A percentile compares a stretch with the other conserved stretches of the same genome.
Conservation (phyloP, 1,284 basidiomycete species). For the Exsudoporus floridanus region DNA sequence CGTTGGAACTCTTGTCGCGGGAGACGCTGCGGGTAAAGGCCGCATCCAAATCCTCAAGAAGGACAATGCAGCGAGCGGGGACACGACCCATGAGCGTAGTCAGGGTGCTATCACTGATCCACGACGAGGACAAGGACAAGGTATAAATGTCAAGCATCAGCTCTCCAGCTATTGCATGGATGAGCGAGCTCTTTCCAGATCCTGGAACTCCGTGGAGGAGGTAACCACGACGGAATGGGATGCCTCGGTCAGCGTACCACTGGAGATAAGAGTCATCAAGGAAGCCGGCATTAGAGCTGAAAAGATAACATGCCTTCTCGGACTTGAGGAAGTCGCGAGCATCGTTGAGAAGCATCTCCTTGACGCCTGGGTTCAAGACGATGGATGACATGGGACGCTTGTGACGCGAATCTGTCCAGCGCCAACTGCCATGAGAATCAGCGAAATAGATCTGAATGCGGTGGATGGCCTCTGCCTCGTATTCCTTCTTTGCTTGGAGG, state of each 20-base stretch:
- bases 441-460: constrained; percentile 84
- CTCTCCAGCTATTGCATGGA: constrained; percentile 82
- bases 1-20: constrained; percentile 52
- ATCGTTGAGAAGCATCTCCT: constrained; percentile 79
- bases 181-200: constrained; percentile 78
- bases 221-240: constrained; percentile 83
- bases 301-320: constrained; percentile 55
- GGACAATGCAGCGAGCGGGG: constrained; percentile 77
- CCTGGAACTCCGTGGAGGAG: constrained; percentile 80
- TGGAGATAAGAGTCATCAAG: constrained; percentile 20
- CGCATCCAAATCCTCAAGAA: constrained; percentile 83
- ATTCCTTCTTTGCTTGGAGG: constrained; percentile 82
- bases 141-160: constrained; percentile 80
- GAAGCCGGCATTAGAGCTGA: constrained; percentile 1
- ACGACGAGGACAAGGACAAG: constrained; percentile 70
- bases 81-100: constrained; percentile 79
- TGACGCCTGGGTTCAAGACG: constrained; percentile 78
- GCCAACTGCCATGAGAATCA: constrained; percentile 81
- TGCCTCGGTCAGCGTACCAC: constrained; percentile 70
- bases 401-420: constrained; percentile 79
- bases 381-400: constrained; percentile 79
- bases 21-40: constrained; percentile 74
- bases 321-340: constrained; percentile 78
- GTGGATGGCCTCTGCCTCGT: constrained; percentile 79
- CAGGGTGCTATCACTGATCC: constrained; percentile 76